A percentile compares a stretch with the other conserved stretches of the same genome.
Evolutionary conservation across 148 eudicot species (phyloP).

Genomic region (Fagopyrum esculentum): DNA sequence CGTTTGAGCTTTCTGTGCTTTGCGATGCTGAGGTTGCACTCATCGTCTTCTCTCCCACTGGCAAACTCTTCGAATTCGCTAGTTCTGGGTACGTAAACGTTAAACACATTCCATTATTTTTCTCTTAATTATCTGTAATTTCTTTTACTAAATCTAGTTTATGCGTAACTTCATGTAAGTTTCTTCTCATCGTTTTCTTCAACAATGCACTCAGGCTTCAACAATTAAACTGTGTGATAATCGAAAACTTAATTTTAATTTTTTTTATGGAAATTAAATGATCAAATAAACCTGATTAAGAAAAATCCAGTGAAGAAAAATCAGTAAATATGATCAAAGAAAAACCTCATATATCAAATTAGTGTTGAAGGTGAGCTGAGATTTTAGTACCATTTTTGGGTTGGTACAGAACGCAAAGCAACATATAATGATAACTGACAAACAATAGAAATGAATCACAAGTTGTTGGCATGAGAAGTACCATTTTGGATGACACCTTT

Average conservation of each 20-base stretch:
- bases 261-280: no score
- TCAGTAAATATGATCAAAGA: no score
- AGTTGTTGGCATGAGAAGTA: neutral
- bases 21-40: conserved; percentile 40
- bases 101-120: neutral
- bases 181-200: no score
- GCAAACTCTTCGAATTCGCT: conserved; percentile 38
- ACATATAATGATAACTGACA: neutral
- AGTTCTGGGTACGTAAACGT: conserved; percentile 29
- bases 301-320: no score
- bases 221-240: no score
- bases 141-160: no score
- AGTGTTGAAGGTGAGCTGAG: no score
- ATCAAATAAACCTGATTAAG: no score
- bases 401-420: neutral
- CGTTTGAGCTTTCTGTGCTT: conserved; percentile 39
- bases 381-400: neutral
- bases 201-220: no score
- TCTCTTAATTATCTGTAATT: neutral
- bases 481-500: neutral
- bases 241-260: no score
- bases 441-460: neutral
- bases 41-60: conserved; percentile 33
- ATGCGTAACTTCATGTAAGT: no score
- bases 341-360: no score